Conservation (phyloP, 192 early-diverging fungal species). For the Podila epicladia region DNA sequence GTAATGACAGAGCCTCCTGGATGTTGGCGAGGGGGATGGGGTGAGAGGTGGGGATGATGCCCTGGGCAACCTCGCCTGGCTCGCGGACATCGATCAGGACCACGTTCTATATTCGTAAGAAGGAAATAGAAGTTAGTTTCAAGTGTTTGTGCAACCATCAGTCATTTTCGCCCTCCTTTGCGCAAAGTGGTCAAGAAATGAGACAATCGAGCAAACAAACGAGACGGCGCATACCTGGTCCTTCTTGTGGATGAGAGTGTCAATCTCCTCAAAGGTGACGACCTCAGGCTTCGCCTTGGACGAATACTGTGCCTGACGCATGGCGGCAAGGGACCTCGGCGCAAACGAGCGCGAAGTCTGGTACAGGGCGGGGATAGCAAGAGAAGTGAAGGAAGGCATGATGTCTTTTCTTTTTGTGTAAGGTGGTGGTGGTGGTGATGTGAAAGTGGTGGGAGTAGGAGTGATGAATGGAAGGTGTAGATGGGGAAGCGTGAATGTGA, state of each 20-base stretch:
- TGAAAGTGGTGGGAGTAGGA: background rate
- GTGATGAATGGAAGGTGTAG: background rate
- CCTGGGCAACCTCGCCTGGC: conserved; percentile 65
- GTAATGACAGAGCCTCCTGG: conserved; percentile 52
- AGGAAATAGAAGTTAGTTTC: background rate
- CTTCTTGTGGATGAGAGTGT: conserved; percentile 37
- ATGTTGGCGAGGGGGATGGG: conserved; percentile 74
- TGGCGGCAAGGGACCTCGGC: conserved; percentile 36
- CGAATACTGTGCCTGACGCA: conserved; percentile 36
- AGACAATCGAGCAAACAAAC: background rate
- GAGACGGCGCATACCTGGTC: conserved; percentile 18
- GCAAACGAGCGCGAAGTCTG: conserved; percentile 44
- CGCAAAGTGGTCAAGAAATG: background rate
- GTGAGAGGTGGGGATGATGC: conserved; percentile 71
- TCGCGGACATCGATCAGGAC: conserved; percentile 77
- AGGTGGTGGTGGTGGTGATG: background rate
- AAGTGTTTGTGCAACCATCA: no score
- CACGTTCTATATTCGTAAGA: conserved; percentile 42
- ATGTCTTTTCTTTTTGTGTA: background rate
- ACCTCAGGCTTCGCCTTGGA: conserved; percentile 34
- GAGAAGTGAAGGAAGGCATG: conserved; percentile 49
- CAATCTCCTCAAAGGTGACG: conserved; percentile 47
- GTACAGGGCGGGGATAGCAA: conserved; percentile 50
- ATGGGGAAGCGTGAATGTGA: background rate
- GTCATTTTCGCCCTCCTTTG: background rate